Evolutionary conservation across 768 basidiomycete genomes (phyloP), one percentile per base, ranked within the genome.

Genomic region (Pholiota conissans): DNA sequence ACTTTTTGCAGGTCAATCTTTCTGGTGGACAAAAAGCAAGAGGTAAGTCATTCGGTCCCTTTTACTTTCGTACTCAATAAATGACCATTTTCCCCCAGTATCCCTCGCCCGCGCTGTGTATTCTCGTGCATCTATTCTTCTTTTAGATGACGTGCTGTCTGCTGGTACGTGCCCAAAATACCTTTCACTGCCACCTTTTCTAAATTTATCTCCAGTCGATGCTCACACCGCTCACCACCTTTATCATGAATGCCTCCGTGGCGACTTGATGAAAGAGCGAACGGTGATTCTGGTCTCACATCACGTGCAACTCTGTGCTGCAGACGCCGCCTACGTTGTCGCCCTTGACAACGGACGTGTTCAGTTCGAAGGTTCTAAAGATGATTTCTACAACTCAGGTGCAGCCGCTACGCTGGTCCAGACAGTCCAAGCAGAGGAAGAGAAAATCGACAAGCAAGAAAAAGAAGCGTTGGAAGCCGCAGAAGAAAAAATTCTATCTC

Each of bases 261-360:
- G 96, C 16, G 85, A 89, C 18, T 78, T 98, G 32, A 84, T 95
- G 79, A 73, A 76, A 51, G 87, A 85, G 24, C 83, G 95, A 34
- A 98, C 97, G 0, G 76, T 95, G 60, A 84, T 98, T 58, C 81
- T 99, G 13, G 96, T 98, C 50, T 97, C 95, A 2, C 96, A 99
- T 67, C 94, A 96, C 66, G 90, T 97, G 30, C 90, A 94, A 66
- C 79, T 98, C 3, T 94, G 92, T 65, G 81, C 85, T 2, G 84
- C 91, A 1, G 89, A 84, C 28, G 93, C 95, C 1, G 76, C 73
- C 24, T 95, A 93, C 70, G 79, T 98, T 62, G 90, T 96, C 35
- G 86, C 89, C 13, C 78, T 94, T 27, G 91, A 93, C 64, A 87
- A 90, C 65, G 92, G 91, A 28, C 83, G 84, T n/a, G 80, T 95